Conservation (phyloP, 2,329 filamentous ascomycete species). For the Sclerotinia glacialis region DNA sequence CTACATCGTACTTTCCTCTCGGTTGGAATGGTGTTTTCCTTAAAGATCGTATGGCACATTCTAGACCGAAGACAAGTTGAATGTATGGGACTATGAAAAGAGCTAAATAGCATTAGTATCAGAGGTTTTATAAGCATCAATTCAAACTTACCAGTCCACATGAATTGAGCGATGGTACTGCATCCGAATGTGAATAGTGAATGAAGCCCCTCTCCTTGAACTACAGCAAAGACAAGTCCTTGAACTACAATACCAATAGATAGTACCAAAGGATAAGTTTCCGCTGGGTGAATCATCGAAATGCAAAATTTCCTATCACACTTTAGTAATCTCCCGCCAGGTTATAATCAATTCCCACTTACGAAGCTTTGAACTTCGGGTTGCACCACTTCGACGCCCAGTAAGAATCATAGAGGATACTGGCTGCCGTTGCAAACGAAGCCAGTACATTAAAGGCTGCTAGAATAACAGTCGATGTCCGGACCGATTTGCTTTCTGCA, state of each 20-base stretch:
- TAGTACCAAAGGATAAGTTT: conserved; percentile 53
- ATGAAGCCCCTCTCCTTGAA: conserved; percentile 55
- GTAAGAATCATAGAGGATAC: conserved; percentile 54
- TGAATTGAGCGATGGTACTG: conserved; percentile 52
- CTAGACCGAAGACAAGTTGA: conserved; percentile 63
- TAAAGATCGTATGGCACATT: conserved; percentile 56
- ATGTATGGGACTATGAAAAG: conserved; percentile 65
- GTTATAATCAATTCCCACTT: conserved; percentile 41
- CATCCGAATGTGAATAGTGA: conserved; percentile 53
- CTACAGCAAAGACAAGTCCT: conserved; percentile 54
- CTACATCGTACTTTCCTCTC: conserved; percentile 58
- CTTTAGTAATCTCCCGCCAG: conserved; percentile 31
- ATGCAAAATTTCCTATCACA: conserved; percentile 38
- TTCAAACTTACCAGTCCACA: conserved; percentile 56
- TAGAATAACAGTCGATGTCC: conserved; percentile 60
- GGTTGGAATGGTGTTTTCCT: conserved; percentile 55
- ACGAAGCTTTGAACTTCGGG: conserved; percentile 42
- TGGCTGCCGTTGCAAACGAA: conserved; percentile 53
- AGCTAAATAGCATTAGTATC: conserved; percentile 46
- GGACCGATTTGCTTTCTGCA: conserved; percentile 50
- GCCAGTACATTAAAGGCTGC: conserved; percentile 59
- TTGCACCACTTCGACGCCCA: conserved; percentile 39
- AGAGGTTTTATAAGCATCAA: neutral
- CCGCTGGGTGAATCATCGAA: conserved; percentile 39
- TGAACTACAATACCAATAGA: conserved; percentile 58